A percentile compares a stretch with the other conserved stretches of the same genome.
These are phyloP conservation scores for Pseudocercospora cruenta DNA, from an alignment of 2,329 filamentous ascomycete genomes.

Conservation along the genomic window DNA sequence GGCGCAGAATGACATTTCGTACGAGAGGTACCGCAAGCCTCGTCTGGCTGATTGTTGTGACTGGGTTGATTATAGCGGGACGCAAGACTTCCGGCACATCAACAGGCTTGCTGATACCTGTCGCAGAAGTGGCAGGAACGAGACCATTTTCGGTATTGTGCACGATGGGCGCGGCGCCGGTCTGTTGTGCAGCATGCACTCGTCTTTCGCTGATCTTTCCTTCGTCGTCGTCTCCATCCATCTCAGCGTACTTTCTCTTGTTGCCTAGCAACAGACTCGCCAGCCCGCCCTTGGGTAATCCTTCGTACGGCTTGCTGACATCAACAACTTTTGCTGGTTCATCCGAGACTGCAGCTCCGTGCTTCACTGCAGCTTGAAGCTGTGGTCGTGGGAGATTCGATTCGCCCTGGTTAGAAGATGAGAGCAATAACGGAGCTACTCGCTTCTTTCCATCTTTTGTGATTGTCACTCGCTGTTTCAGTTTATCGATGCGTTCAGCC, in stretches of 20 bases:
- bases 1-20: conserved; percentile 77
- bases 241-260: conserved; percentile 77
- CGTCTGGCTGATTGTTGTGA: conserved; percentile 78
- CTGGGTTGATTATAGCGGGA: conserved; percentile 82
- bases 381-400: conserved; percentile 89
- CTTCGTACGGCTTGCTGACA: conserved; percentile 90
- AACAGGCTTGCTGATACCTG: conserved; percentile 47
- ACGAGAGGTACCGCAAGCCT: conserved; percentile 87
- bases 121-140: conserved; percentile 70
- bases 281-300: conserved; percentile 85
- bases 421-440: conserved; percentile 85
- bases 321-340: conserved; percentile 70
- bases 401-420: conserved; percentile 80
- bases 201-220: conserved; percentile 66
- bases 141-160: conserved; percentile 77
- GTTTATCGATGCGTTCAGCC: conserved; percentile 63
- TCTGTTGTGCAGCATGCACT: conserved; percentile 60
- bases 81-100: conserved; percentile 79
- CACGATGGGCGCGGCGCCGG: conserved; percentile 72
- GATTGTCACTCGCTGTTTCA: conserved; percentile 91
- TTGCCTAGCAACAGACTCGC: conserved; percentile 86
- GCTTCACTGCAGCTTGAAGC: conserved; percentile 74
- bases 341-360: conserved; percentile 52
- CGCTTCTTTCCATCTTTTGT: conserved; percentile 97
- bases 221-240: conserved; percentile 78